phyloP scores from a whole-genome alignment of 176 grass and related monocot genomes.

The Rhynchospora tenuis region DNA sequence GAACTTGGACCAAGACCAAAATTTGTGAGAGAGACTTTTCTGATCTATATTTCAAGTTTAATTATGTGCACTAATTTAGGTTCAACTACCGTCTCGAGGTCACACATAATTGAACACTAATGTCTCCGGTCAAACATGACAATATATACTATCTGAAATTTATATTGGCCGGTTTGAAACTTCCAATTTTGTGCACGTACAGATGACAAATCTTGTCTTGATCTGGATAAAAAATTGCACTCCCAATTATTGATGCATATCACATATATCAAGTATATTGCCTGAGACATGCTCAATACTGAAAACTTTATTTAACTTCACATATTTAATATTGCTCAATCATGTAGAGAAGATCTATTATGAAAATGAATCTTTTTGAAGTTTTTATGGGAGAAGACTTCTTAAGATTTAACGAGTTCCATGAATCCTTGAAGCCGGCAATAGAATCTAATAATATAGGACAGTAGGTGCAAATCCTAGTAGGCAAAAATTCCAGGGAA shows the following conservation, averaged over 20 bases:
- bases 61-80: conserved; percentile 16
- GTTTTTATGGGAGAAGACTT: neutral
- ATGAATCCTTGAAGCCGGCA: neutral
- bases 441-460: neutral
- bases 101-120: neutral
- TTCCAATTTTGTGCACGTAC: conserved; percentile 12
- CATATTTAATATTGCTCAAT: neutral
- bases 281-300: neutral
- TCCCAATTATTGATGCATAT: neutral
- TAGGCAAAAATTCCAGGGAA: neutral
- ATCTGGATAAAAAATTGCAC: neutral
- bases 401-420: neutral
- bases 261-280: neutral
- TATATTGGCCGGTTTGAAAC: neutral
- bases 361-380: neutral
- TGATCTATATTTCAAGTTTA: neutral
- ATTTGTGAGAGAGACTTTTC: neutral
- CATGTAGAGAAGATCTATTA: neutral
- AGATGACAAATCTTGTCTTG: neutral
- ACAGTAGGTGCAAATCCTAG: neutral
- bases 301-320: neutral
- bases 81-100: neutral
- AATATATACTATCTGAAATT: conserved; percentile 1
- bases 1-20: neutral
- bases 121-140: neutral